Evolutionary conservation across 2,329 filamentous ascomycete genomes (phyloP).

Genomic region (Apiospora marii): DNA sequence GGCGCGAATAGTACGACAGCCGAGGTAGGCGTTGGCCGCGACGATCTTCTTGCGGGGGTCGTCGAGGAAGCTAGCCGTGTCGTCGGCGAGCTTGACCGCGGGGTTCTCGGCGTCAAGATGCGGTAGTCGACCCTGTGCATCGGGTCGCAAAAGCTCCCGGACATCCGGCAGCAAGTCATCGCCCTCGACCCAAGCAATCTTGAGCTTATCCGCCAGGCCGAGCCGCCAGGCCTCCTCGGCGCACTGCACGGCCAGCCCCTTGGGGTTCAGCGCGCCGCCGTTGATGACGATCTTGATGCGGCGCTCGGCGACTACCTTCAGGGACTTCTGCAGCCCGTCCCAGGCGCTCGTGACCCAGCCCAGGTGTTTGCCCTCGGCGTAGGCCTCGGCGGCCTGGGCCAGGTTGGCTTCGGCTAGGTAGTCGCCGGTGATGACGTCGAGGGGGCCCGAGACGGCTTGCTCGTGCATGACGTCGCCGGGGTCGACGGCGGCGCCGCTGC

Average conservation of each 20-base stretch:
- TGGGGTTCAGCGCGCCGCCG: constrained; percentile 61
- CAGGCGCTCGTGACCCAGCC: constrained; percentile 49
- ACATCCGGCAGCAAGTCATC: constrained; percentile 45
- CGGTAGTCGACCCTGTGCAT: constrained; percentile 36
- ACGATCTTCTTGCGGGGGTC: constrained; percentile 43
- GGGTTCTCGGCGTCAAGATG: constrained; percentile 46
- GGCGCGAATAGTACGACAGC: constrained; percentile 55
- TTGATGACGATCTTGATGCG: constrained; percentile 61
- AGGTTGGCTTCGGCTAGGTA: constrained; percentile 59
- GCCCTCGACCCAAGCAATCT: constrained; percentile 41
- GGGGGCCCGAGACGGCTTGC: constrained; percentile 46
- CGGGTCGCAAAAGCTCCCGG: constrained; percentile 31
- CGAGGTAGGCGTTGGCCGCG: constrained; percentile 59
- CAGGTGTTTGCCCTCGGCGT: constrained; percentile 38
- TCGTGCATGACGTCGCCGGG: constrained; percentile 34
- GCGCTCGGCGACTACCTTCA: constrained; percentile 44
- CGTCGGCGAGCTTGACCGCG: constrained; percentile 48
- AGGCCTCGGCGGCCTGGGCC: constrained; percentile 49
- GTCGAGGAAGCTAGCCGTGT: constrained; percentile 44
- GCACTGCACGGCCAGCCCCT: constrained; percentile 59
- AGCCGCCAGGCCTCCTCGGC: constrained; percentile 51
- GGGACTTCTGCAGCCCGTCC: constrained; percentile 35
- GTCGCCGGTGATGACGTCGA: constrained; percentile 50
- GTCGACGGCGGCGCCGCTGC: constrained; percentile 35
- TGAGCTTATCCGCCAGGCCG: constrained; percentile 31